A percentile compares a stretch with the other conserved stretches of the same genome.
These are phyloP conservation scores for Ochetophila trinervis DNA, from an alignment of 306 rosid species.

Conservation along the genomic window DNA sequence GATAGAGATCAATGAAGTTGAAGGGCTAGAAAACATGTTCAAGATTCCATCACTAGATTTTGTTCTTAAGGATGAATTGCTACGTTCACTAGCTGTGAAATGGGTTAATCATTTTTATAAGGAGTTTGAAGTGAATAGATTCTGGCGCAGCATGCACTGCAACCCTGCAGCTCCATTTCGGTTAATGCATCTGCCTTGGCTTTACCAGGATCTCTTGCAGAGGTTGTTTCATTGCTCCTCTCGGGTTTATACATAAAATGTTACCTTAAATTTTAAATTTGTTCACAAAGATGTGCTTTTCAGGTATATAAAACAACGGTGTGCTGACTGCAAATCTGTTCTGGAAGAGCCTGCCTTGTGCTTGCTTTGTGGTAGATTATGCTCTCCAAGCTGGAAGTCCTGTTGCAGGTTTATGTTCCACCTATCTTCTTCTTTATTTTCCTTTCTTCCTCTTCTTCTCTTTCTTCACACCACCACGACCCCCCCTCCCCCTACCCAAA, in stretches of 20 bases:
- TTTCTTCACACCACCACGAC: too few relatives aligned
- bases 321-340: constrained; percentile 59
- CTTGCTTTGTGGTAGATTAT: constrained; percentile 86
- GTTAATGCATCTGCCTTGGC: constrained; percentile 72
- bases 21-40: constrained; percentile 71
- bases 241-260: background rate
- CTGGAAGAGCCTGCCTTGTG: constrained; percentile 88
- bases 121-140: constrained; percentile 43
- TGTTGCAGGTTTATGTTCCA: constrained; percentile 82
- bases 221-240: constrained; percentile 42
- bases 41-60: constrained; percentile 71
- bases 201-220: constrained; percentile 91
- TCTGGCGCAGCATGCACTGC: constrained; percentile 41
- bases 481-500: too few relatives aligned
- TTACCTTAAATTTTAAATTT: background rate
- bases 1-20: constrained; percentile 55
- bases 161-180: constrained; percentile 85
- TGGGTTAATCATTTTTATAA: constrained; percentile 76
- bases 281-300: constrained; percentile 9
- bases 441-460: constrained; percentile 8
- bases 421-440: constrained; percentile 3
- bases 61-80: constrained; percentile 60
- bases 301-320: constrained; percentile 82
- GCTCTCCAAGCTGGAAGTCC: constrained; percentile 83
- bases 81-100: constrained; percentile 51